Evolutionary conservation across 768 basidiomycete species (phyloP).

Genomic region (Sarcodon aspratus): DNA sequence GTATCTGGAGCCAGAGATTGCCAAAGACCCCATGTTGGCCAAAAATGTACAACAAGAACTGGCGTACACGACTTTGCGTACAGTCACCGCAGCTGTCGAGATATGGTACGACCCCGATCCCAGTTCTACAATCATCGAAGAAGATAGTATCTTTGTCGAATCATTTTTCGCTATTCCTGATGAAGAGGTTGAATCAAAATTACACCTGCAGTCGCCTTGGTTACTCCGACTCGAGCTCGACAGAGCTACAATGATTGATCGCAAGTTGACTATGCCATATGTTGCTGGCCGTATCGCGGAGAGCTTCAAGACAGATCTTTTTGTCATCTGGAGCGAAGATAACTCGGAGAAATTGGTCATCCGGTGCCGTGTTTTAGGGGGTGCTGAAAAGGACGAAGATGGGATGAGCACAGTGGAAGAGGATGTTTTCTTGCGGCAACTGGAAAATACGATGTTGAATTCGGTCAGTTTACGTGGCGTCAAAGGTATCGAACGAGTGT

Average conservation of each 20-base stretch:
- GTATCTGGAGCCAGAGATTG: conserved; percentile 67
- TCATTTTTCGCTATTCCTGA: conserved; percentile 99
- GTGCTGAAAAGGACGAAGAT: conserved; percentile 79
- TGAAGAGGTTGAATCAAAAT: conserved; percentile 84
- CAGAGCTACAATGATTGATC: conserved; percentile 95
- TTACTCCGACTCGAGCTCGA: conserved; percentile 93
- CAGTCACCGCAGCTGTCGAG: conserved; percentile 90
- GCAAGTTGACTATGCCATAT: conserved; percentile 89
- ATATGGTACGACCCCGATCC: conserved; percentile 98
- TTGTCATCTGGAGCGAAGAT: conserved; percentile 98
- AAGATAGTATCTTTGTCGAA: conserved; percentile 91
- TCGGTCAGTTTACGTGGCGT: conserved; percentile 93
- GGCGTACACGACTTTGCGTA: conserved; percentile 87
- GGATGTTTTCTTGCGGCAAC: conserved; percentile 90
- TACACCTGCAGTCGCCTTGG: conserved; percentile 94
- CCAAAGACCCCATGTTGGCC: conserved; percentile 47
- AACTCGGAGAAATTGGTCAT: conserved; percentile 96
- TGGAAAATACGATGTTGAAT: conserved; percentile 95
- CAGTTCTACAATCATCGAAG: conserved; percentile 87
- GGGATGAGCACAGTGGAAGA: conserved; percentile 70
- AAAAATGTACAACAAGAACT: conserved; percentile 91
- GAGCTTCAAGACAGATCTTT: conserved; percentile 90
- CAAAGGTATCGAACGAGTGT: conserved; percentile 81
- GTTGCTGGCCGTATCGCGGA: conserved; percentile 90
- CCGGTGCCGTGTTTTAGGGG: conserved; percentile 86